Evolutionary conservation across 2,329 filamentous ascomycete species (phyloP), one percentile per base, ranked within the genome.

Genomic region (Fusarium buharicum): DNA sequence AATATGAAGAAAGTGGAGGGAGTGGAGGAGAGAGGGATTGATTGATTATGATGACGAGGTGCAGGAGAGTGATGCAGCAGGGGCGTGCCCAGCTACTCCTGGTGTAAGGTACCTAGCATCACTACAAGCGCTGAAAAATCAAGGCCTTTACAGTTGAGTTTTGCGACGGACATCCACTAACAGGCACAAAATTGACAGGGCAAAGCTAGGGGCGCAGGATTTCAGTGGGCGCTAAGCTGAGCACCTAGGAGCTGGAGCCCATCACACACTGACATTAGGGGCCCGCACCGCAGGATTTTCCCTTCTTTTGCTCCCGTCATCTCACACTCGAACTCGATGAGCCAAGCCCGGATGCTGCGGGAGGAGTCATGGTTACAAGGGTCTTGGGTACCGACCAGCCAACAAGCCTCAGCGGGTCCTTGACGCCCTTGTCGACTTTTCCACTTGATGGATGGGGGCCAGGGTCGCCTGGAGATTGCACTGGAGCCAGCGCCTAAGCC

Each of bases 1-100:
- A 66, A 68, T 66, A 62, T 64, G 59, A 62, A 62, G 57, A 49
- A 54, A 66, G 57, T 56, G 59, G 62, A 62, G 62, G 50, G 59
- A 63, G 64, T 62, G 63, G 58, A 68, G 56, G 61, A 70, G 43
- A 58, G 66, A 69, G 60, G 59, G 54, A 71, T 66, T 59, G 54
- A 71, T 66, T 59, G 63, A 66, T 45, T 55, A 68, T 66, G 71
- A 73, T 66, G 65, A 69, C 67, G 63, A 72, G 62, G 64, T 69
- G 68, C 70, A 69, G 66, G 59, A 68, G 56, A 50, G 43, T 33
- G 49, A 60, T 55, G 49, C 43, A 55, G 36, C 48, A 59, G 56
- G 56, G 56, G 56, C 48, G 56, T 60, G 56, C 47, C 56, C 48
- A 37, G 52, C 34, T 9, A 10, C 11, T n/a, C 34, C 58, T 55